Conservation (phyloP, 345 rosid species). For the Citrus sp. region DNA sequence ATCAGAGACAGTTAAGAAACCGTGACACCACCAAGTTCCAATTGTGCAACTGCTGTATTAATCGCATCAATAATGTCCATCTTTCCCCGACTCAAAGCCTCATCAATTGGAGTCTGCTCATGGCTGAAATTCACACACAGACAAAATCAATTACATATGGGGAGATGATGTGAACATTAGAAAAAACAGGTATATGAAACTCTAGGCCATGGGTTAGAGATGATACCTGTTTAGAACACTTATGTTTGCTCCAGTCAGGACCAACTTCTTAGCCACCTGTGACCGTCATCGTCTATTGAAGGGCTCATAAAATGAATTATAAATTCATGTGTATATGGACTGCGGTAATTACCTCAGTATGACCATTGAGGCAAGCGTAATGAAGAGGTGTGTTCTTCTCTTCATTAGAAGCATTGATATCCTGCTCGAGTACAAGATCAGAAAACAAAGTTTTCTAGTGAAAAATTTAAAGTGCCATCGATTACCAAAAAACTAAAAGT, state of each 20-base stretch:
- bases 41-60: conserved; percentile 53
- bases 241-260: conserved; percentile 74
- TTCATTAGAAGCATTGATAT: conserved; percentile 57
- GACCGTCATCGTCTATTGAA: neutral
- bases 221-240: conserved; percentile 65
- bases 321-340: neutral
- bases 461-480: neutral
- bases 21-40: conserved; percentile 52
- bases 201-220: neutral
- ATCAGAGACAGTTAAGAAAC: conserved; percentile 32
- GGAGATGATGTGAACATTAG: neutral
- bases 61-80: conserved; percentile 64
- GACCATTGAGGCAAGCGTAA: conserved; percentile 93
- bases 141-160: neutral
- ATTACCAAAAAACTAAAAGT: neutral
- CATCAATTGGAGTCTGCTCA: conserved; percentile 78
- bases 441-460: neutral
- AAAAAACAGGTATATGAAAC: neutral
- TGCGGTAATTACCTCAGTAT: conserved; percentile 50
- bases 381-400: conserved; percentile 92
- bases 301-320: neutral
- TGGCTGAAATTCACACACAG: conserved; percentile 44
- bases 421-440: conserved; percentile 36
- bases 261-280: conserved; percentile 80
- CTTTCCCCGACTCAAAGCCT: conserved; percentile 68